Evolutionary conservation across 176 grass and related monocot species (phyloP).

Genomic region (Juncus inflexus): DNA sequence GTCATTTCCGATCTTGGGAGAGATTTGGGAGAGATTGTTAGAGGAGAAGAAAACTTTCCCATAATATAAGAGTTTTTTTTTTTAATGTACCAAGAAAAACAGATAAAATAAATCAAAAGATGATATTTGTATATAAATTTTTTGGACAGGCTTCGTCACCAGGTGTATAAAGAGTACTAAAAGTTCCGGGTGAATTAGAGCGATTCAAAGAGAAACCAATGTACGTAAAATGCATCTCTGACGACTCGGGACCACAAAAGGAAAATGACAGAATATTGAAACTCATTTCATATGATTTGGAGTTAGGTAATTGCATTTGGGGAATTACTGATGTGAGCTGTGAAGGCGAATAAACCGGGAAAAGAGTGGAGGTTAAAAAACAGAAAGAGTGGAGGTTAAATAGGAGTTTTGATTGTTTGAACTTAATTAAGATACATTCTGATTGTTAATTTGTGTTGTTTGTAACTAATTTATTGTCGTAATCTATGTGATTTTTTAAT

Average conservation of each 20-base stretch:
- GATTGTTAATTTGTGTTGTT: conserved; percentile 49
- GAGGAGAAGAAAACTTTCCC: not conserved
- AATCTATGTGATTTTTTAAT: too few species aligned
- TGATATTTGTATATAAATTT: not conserved
- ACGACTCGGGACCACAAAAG: conserved; percentile 23
- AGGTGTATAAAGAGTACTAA: conserved; percentile 67
- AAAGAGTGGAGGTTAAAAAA: conserved; percentile 90
- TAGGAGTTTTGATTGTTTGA: conserved; percentile 51
- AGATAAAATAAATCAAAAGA: too few species aligned
- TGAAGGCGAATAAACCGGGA: conserved; percentile 78
- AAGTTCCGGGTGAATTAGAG: conserved; percentile 69
- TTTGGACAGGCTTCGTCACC: conserved; percentile 76
- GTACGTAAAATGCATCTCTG: conserved; percentile 57
- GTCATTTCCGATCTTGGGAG: not conserved
- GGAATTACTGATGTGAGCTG: conserved; percentile 78
- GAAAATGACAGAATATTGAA: conserved; percentile 69
- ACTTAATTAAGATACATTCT: conserved; percentile 64
- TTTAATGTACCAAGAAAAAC: not conserved
- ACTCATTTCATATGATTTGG: conserved; percentile 71
- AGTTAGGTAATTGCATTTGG: conserved; percentile 69
- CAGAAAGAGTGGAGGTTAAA: conserved; percentile 80
- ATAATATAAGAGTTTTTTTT: conserved; percentile 18
- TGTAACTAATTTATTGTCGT: not conserved
- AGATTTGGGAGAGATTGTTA: too few species aligned
- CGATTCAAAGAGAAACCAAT: conserved; percentile 81